A percentile compares a stretch with the other conserved stretches of the same genome.
Evolutionary conservation across 306 rosid species (phyloP).

Genomic region (Lathyrus aphaca): DNA sequence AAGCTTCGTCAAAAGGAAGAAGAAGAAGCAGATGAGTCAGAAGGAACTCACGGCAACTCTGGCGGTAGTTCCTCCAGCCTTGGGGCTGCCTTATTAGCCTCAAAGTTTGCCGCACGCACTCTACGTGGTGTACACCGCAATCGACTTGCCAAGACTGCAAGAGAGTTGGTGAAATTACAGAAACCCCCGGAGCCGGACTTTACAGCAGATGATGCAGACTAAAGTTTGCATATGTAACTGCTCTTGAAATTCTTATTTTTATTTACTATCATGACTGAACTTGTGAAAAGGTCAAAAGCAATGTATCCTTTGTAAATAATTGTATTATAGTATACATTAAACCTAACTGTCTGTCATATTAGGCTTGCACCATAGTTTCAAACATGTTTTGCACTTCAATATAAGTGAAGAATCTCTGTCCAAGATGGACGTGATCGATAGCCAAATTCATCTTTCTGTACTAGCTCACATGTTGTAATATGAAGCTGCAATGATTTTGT

Average conservation of each 20-base stretch:
- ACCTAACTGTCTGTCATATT: conserved; percentile 39
- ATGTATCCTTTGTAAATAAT: conserved; percentile 48
- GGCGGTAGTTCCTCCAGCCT: conserved; percentile 73
- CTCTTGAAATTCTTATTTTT: conserved; percentile 39
- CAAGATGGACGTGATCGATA: not conserved
- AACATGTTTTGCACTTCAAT: not conserved
- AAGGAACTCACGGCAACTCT: conserved; percentile 48
- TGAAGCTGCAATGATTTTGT: not conserved
- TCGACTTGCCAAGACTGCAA: conserved; percentile 76
- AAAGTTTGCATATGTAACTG: conserved; percentile 38
- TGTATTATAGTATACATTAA: conserved; percentile 27
- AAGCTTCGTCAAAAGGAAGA: conserved; percentile 86
- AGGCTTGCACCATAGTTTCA: conserved; percentile 22
- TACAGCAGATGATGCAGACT: conserved; percentile 80
- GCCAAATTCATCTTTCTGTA: not conserved
- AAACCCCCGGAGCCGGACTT: conserved; percentile 99
- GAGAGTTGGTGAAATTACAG: conserved; percentile 82
- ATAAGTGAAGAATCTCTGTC: not conserved
- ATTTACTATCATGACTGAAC: conserved; percentile 39
- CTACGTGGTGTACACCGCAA: conserved; percentile 90
- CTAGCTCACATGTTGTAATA: not conserved
- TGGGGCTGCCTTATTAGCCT: conserved; percentile 86
- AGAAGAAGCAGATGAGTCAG: conserved; percentile 65
- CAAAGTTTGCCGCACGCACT: conserved; percentile 91
- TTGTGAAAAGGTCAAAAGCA: conserved; percentile 40